Conservation (phyloP, 352 stramenopile species). For the Aphanomyces stellatus region DNA sequence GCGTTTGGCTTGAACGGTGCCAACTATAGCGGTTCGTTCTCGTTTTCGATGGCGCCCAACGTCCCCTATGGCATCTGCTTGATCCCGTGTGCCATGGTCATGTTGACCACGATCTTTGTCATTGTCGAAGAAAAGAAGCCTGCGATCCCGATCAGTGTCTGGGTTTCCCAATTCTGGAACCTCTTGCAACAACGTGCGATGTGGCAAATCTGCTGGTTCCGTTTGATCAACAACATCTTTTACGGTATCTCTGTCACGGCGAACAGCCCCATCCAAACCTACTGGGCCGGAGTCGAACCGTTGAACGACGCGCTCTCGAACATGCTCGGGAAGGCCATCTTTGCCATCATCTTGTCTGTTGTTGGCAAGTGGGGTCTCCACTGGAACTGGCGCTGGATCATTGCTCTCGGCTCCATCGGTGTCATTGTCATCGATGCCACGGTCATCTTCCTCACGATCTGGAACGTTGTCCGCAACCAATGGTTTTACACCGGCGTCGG, state of each 20-base stretch:
- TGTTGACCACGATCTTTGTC: conserved; percentile 36
- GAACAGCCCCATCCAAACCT: conserved; percentile 40
- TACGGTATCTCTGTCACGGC: conserved; percentile 45
- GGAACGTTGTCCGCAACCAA: conserved; percentile 44
- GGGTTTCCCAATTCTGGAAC: conserved; percentile 22
- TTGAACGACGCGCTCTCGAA: conserved; percentile 45
- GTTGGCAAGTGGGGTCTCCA: conserved; percentile 33
- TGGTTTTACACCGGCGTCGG: conserved; percentile 55
- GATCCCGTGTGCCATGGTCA: conserved; percentile 20
- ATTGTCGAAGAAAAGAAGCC: conserved; percentile 41
- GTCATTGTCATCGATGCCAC: conserved; percentile 34
- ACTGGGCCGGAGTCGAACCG: conserved; percentile 44
- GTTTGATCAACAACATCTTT: conserved; percentile 61
- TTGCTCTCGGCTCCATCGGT: conserved; percentile 31
- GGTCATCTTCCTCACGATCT: conserved; percentile 45
- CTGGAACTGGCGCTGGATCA: conserved; percentile 52
- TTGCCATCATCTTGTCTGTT: conserved; percentile 31
- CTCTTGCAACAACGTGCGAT: conserved; percentile 26
- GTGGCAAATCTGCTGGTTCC: conserved; percentile 16
- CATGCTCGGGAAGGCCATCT: conserved; percentile 26
- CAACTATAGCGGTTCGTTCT: conserved; percentile 25
- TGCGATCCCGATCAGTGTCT: conserved; percentile 23
- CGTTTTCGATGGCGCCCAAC: conserved; percentile 18
- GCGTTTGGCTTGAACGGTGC: conserved; percentile 17
- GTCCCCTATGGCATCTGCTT: conserved; percentile 28